Percentiles rank a stretch among this genome's conserved stretches.
Conservation (phyloP, 1,284 basidiomycete species). For the Rhodotorula sp. region DNA sequence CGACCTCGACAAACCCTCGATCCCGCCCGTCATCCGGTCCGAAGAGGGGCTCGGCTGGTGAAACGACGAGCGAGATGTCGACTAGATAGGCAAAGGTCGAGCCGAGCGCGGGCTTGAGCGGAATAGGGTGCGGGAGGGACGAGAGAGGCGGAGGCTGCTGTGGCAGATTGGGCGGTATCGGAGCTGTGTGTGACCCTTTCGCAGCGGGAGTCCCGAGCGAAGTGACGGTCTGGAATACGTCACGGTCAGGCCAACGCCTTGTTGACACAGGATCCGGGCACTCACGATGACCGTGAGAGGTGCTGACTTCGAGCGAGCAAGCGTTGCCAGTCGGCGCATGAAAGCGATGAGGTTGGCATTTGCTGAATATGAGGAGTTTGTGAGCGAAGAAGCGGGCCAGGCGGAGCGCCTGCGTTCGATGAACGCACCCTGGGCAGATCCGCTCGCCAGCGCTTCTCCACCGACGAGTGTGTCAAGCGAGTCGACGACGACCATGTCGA, state of each 20-base stretch:
- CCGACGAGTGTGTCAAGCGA: constrained; percentile 16
- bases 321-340: constrained; percentile 7
- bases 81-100: constrained; percentile 8
- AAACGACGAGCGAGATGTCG: constrained; percentile 8
- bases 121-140: neutral
- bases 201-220: neutral
- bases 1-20: constrained; percentile 7
- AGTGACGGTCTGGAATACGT: constrained; percentile 1
- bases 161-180: neutral
- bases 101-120: constrained; percentile 4
- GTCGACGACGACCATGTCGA: constrained; percentile 20
- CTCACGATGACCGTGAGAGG: constrained; percentile 11
- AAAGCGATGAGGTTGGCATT: constrained; percentile 17
- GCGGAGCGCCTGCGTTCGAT: accelerated
- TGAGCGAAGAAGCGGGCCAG: neutral
- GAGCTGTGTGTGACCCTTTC: neutral
- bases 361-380: neutral
- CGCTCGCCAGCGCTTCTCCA: constrained; percentile 1
- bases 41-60: constrained; percentile 7
- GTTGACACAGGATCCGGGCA: no score
- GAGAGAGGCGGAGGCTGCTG: constrained; percentile 11
- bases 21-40: constrained; percentile 6
- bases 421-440: constrained; percentile 12
- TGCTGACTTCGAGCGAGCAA: neutral
- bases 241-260: neutral